Conservation (phyloP, 129 eudicot species). For the Oenanthe sinensis region DNA sequence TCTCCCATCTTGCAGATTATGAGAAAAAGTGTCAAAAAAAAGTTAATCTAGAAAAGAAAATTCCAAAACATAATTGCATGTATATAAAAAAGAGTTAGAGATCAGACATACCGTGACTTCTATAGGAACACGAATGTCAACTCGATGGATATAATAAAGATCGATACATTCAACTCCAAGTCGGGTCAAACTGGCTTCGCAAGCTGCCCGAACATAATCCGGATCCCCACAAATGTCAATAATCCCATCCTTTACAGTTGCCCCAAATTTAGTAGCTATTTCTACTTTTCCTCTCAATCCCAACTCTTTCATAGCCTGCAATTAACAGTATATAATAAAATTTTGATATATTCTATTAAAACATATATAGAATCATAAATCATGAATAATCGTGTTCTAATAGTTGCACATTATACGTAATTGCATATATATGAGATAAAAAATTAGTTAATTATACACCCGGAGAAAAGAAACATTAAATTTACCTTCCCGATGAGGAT, state of each 20-base stretch:
- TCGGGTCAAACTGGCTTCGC: slow-evolving; percentile 53
- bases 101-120: slow-evolving; percentile 58
- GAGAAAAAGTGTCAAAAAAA: neutral
- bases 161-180: slow-evolving; percentile 47
- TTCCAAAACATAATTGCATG: too few relatives aligned
- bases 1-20: slow-evolving; percentile 49
- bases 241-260: slow-evolving; percentile 10
- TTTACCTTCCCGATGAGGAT: slow-evolving; percentile 40
- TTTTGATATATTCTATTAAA: too few relatives aligned
- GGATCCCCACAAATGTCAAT: slow-evolving; percentile 40
- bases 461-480: too few relatives aligned
- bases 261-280: slow-evolving; percentile 44
- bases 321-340: too few relatives aligned
- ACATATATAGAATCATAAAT: too few relatives aligned
- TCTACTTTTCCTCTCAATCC: slow-evolving; percentile 38
- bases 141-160: slow-evolving; percentile 48
- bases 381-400: too few relatives aligned
- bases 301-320: slow-evolving; percentile 32
- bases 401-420: too few relatives aligned
- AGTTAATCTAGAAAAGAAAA: too few relatives aligned
- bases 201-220: too few relatives aligned
- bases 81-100: too few relatives aligned
- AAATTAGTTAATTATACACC: too few relatives aligned
- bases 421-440: too few relatives aligned
- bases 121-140: slow-evolving; percentile 50